Base-by-base conservation (phyloP, 2,329 filamentous ascomycete genomes). In the Lecanicillium sp. region DNA sequence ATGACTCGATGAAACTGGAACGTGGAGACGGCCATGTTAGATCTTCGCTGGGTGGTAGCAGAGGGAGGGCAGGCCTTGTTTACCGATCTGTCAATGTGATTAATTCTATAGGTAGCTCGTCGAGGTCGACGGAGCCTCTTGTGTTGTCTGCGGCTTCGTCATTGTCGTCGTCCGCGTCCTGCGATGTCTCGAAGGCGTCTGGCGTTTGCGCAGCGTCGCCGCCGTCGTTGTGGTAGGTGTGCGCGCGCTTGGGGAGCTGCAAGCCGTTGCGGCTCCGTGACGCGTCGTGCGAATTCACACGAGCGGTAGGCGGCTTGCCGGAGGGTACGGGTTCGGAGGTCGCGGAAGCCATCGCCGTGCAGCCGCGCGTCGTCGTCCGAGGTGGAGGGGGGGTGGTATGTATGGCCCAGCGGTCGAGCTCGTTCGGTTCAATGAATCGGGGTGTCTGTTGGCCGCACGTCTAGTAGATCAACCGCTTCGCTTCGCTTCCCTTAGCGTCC, bases 41-140 rank as follows among this genome's bases (percentile, higher is more conserved):
- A 30, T 6, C 9, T 20, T n/a, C 12, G 14, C 29, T 26, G n/a
- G n/a, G 5, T 17, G 14, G 17, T 12, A n/a, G 17, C 10, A 24
- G 5, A 14, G 6, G 15, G 30, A 20, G 19, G 23, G n/a, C n/a
- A n/a, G n/a, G n/a, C 7, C 30, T 19, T 5, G 15, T 38, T 14
- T 72, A 90, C 88, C 87, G 87, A 66, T 97, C 91, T 17, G 86
- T 89, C 62, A 96, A 71, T 65, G 88, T 93, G 50, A 93, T 78
- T 51, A 98, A 79, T 74, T 98, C 93, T 59, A 96, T 93, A 12
- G 93, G 93, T 35, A 98, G 80, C 60, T 95, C 87, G 58, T 95
- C 88, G 54, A 93, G 84, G 49, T 87, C 84, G 53, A 87, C 78
- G 3, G 86, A 81, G 19, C 72, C 68, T 50, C 78, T 64, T 1